Conservation (phyloP, 2,329 filamentous ascomycete species). For the Cercospora nicotianae region DNA sequence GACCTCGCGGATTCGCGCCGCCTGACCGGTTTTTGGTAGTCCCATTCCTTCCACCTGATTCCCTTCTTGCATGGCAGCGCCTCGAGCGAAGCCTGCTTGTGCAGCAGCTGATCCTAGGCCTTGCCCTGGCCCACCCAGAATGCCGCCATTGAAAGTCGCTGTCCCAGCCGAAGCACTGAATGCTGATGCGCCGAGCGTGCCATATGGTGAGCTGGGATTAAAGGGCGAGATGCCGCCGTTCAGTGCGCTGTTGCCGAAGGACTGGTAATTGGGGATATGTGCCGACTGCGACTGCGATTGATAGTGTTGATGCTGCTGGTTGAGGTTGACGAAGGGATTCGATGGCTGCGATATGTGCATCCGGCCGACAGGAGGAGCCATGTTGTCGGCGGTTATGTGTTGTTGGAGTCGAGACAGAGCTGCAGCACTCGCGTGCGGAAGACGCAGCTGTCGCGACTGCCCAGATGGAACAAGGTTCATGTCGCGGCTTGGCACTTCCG, state of each 20-base stretch:
- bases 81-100: constrained; percentile 82
- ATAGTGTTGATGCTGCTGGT: constrained; percentile 41
- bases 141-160: constrained; percentile 36
- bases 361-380: constrained; percentile 61
- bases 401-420: neutral
- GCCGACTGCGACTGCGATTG: constrained; percentile 34
- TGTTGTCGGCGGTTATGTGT: constrained; percentile 36
- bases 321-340: constrained; percentile 60
- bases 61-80: constrained; percentile 56
- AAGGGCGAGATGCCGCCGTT: constrained; percentile 44
- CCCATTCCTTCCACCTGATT: constrained; percentile 31
- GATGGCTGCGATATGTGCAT: constrained; percentile 60
- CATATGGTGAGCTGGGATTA: constrained; percentile 33
- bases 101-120: constrained; percentile 84
- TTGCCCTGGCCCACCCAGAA: constrained; percentile 47
- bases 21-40: constrained; percentile 58
- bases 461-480: neutral
- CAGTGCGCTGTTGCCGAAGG: constrained; percentile 39
- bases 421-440: neutral
- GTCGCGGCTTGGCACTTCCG: constrained; percentile 3
- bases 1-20: constrained; percentile 88
- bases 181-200: constrained; percentile 33
- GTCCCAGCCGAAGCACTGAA: constrained; percentile 35
- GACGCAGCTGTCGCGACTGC: constrained; percentile 2
- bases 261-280: constrained; percentile 40